phyloP scores from a whole-genome alignment of 331 rosid genomes.

The Rosa hybrid region DNA sequence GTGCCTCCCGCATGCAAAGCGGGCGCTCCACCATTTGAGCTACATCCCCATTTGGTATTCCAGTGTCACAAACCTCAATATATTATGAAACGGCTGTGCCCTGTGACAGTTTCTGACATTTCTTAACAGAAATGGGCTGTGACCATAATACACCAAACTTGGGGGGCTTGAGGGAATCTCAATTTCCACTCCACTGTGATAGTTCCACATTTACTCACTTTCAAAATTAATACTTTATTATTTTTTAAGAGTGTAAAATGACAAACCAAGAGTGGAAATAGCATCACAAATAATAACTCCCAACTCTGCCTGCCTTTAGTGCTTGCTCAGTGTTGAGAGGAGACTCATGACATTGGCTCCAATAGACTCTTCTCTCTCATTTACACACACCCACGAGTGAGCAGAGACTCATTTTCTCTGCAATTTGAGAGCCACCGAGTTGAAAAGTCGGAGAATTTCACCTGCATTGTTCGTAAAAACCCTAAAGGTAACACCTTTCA shows the following conservation, averaged over 20 bases:
- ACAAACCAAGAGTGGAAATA: background rate
- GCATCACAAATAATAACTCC: background rate
- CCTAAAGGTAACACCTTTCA: background rate
- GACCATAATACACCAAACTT: background rate
- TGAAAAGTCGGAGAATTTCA: background rate
- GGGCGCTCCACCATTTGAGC: conserved; percentile 99
- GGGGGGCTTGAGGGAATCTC: background rate
- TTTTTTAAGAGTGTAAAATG: background rate
- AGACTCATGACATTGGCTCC: background rate
- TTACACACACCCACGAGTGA: background rate
- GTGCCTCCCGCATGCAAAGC: conserved; percentile 99
- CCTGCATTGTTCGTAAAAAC: conserved; percentile 17
- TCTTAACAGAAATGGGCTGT: background rate
- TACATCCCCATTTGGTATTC: conserved; percentile 50
- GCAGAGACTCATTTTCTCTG: background rate
- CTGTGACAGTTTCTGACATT: too few relatives aligned
- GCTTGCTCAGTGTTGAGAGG: background rate
- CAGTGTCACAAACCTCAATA: too few relatives aligned
- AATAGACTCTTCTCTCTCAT: background rate
- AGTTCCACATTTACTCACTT: background rate
- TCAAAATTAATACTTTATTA: background rate
- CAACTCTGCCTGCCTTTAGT: background rate
- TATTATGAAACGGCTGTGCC: background rate
- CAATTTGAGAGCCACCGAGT: background rate
- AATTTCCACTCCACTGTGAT: background rate